These are phyloP conservation scores for Colletotrichum melonis DNA, from an alignment of 2,329 filamentous ascomycete species.

Conservation along the genomic window DNA sequence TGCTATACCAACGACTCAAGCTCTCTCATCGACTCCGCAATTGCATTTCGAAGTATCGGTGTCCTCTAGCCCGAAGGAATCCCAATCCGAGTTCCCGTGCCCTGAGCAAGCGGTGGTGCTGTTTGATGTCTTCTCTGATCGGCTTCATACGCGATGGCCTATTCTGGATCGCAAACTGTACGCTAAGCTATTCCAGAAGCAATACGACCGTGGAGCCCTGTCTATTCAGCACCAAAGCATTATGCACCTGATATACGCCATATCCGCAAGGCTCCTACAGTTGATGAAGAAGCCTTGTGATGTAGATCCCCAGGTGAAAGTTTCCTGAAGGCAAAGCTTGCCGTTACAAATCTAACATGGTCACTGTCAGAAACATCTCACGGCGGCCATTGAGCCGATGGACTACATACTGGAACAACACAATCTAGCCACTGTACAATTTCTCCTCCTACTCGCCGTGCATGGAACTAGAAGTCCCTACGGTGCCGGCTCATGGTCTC, in stretches of 20 bases:
- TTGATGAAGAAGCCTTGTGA: slow-evolving; percentile 40
- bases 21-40: slow-evolving; percentile 1
- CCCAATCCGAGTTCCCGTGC: slow-evolving; percentile 35
- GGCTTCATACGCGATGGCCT: slow-evolving; percentile 42
- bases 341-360: neutral
- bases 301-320: slow-evolving; percentile 40
- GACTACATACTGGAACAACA: slow-evolving; percentile 47
- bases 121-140: slow-evolving; percentile 42
- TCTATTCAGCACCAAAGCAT: slow-evolving; percentile 40
- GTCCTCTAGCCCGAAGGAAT: slow-evolving; percentile 27
- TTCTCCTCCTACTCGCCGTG: slow-evolving; percentile 46
- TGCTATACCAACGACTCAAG: neutral
- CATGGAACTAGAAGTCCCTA: slow-evolving; percentile 47
- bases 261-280: slow-evolving; percentile 41
- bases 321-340: accelerated
- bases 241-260: slow-evolving; percentile 42
- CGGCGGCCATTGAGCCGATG: slow-evolving; percentile 44
- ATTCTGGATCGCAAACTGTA: slow-evolving; percentile 40
- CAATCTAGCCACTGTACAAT: slow-evolving; percentile 46
- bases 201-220: slow-evolving; percentile 36
- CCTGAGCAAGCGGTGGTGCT: slow-evolving; percentile 35
- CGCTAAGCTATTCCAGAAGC: slow-evolving; percentile 35
- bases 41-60: neutral
- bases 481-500: slow-evolving; percentile 49
- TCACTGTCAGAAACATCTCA: slow-evolving; percentile 39